Evolutionary conservation across 768 basidiomycete species (phyloP).

Genomic region (Exidia glandulosa): DNA sequence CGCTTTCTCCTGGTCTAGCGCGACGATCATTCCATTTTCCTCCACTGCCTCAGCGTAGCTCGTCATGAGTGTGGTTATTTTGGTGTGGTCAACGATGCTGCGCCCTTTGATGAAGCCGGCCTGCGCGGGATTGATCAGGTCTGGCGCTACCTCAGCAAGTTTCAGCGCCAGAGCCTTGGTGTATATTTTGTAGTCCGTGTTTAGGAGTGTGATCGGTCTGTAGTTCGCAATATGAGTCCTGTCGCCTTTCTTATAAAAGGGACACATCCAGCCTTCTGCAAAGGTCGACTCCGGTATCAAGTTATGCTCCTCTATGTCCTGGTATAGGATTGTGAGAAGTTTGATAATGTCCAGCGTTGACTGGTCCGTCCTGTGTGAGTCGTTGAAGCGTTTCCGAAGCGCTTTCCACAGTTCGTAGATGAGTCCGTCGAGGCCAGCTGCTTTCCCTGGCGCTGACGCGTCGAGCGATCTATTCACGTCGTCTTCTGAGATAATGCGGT

Average conservation of each 20-base stretch:
- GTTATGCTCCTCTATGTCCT: background rate
- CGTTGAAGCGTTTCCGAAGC: background rate
- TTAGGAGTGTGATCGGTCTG: constrained; percentile 7
- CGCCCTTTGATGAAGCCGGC: constrained; percentile 6
- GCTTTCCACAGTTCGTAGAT: background rate
- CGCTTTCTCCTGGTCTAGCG: constrained; percentile 9
- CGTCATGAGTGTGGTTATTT: constrained; percentile 1
- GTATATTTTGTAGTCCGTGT: constrained; percentile 8
- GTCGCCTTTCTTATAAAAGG: constrained; percentile 7
- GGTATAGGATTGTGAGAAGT: background rate
- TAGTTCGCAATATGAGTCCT: constrained; percentile 5
- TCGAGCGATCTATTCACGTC: background rate
- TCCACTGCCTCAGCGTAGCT: constrained; percentile 1
- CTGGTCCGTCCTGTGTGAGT: too few relatives aligned
- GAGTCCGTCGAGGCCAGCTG: background rate
- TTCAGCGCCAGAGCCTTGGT: background rate
- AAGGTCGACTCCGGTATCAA: background rate
- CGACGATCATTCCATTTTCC: constrained; percentile 3
- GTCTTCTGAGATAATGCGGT: too few relatives aligned
- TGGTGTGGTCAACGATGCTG: constrained; percentile 7
- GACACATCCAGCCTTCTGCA: constrained; percentile 3
- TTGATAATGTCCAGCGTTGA: background rate
- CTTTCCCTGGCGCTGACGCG: background rate
- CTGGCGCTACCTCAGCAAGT: background rate
- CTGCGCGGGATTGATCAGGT: constrained; percentile 4